phyloP scores from a whole-genome alignment of 2,329 filamentous ascomycete species.

The Penicillium crustosum region DNA sequence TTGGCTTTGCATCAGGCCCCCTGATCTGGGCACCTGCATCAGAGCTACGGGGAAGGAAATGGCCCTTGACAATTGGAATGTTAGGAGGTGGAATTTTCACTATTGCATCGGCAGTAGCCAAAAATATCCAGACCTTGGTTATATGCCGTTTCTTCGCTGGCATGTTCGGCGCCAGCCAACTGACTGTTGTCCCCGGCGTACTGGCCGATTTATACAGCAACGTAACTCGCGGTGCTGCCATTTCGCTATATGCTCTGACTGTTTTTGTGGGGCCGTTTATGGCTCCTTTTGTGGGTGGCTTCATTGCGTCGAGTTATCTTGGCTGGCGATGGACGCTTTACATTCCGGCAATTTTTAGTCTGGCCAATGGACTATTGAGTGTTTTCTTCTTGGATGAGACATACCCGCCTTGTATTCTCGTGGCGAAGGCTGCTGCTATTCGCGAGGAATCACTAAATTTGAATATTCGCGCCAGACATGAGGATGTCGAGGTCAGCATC shows the following conservation, averaged over 20 bases:
- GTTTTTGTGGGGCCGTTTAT: slow-evolving; percentile 50
- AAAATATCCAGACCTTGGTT: slow-evolving; percentile 42
- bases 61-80: slow-evolving; percentile 49
- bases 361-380: slow-evolving; percentile 38
- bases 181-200: slow-evolving; percentile 46
- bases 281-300: slow-evolving; percentile 53
- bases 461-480: slow-evolving; percentile 56
- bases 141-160: slow-evolving; percentile 49
- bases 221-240: slow-evolving; percentile 38
- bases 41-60: slow-evolving; percentile 59
- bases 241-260: slow-evolving; percentile 49
- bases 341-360: slow-evolving; percentile 53
- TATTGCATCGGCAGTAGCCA: slow-evolving; percentile 44
- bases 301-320: slow-evolving; percentile 47
- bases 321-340: slow-evolving; percentile 54
- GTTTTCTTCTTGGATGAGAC: slow-evolving; percentile 52
- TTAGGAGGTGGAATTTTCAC: slow-evolving; percentile 45
- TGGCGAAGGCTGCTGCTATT: slow-evolving; percentile 52
- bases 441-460: slow-evolving; percentile 54
- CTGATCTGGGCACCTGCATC: slow-evolving; percentile 62
- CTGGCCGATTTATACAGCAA: slow-evolving; percentile 52
- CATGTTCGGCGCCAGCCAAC: slow-evolving; percentile 44
- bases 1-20: slow-evolving; percentile 58
- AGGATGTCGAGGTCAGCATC: slow-evolving; percentile 51
- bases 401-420: slow-evolving; percentile 54